phyloP scores from a whole-genome alignment of 345 rosid genomes.

The Gossypium turneri region DNA sequence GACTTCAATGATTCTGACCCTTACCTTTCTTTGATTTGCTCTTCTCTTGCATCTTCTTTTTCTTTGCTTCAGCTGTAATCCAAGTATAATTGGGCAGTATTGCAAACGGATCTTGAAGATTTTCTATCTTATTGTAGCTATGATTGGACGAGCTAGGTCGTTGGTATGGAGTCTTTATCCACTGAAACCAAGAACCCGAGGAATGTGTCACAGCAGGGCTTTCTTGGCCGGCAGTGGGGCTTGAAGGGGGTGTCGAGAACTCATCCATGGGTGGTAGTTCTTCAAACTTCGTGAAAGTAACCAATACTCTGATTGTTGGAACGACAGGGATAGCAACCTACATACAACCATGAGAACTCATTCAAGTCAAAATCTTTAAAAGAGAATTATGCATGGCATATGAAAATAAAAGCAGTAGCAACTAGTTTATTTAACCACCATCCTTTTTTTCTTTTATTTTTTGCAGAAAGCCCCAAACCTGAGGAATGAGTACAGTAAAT shows the following conservation, averaged over 20 bases:
- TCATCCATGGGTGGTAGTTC: constrained; percentile 79
- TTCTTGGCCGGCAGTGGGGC: constrained; percentile 61
- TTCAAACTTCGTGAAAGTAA: constrained; percentile 90
- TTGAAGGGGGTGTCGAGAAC: constrained; percentile 88
- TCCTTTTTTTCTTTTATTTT: background rate
- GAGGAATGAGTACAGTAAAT: too few species aligned
- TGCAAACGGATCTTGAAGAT: constrained; percentile 67
- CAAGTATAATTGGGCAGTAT: constrained; percentile 75
- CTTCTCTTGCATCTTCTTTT: constrained; percentile 90
- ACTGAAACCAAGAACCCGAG: constrained; percentile 77
- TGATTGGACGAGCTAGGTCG: constrained; percentile 46
- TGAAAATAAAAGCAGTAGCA: background rate
- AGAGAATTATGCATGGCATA: background rate
- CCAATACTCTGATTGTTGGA: constrained; percentile 86
- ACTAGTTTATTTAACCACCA: background rate
- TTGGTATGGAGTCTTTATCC: constrained; percentile 79
- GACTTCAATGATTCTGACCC: constrained; percentile 41
- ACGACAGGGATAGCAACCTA: constrained; percentile 99
- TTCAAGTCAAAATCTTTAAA: background rate
- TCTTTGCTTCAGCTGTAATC: constrained; percentile 83
- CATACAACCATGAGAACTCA: constrained; percentile 13
- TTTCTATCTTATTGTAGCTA: constrained; percentile 54
- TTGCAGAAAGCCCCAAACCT: background rate
- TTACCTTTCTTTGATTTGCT: constrained; percentile 66
- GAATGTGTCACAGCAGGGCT: constrained; percentile 49